Evolutionary conservation across 257 asterid species (phyloP), one percentile per base, ranked within the genome.

Genomic region (Solanum ossicruentum): DNA sequence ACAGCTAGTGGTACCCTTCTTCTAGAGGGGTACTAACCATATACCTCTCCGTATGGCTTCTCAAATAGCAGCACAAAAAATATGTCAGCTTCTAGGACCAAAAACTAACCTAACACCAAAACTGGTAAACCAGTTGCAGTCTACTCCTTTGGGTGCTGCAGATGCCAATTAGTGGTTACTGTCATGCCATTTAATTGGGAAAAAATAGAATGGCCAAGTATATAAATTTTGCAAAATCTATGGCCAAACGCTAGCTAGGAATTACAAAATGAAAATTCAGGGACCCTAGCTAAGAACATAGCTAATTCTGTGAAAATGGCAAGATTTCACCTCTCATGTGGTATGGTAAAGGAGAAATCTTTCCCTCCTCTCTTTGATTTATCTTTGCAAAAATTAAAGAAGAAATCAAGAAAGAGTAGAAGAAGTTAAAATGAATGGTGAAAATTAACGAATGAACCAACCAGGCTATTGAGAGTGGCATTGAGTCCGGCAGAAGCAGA

Each of bases 401-500:
- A 73, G 17, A 47, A 7, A 73, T 47, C 58, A 73, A 73, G 58
- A 73, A 73, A 45, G 11, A 5, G n/a, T 73, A 66, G 1, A 66
- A 28, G 12, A 66, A 66, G 73, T 28, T 6, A 3, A 65, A 66
- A 28, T 66, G 11, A 66, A 28, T 12, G 41, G n/a, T 49, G 43
- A 49, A 75, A 75, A 15, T 49, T 21, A 75, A 83, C 70, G 39
- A 16, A 83, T 79, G 65, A 66, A 83, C 45, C 12, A 10, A 82
- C 85, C 85, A 70, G 58, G 11, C 41, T 70, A 83, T 83, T 83
- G 81, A 83, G 82, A 36, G 85, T 70, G 65, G 81, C 69, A 47
- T 83, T 60, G 55, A 83, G 5, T 55, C 85, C 81, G 70, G 5
- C 69, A 83, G 81, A 17, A 51, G 57, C 69, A 83, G 81, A 83